Base-by-base conservation (phyloP, 2,329 filamentous ascomycete species). In the Tolypocladium paradoxum region DNA sequence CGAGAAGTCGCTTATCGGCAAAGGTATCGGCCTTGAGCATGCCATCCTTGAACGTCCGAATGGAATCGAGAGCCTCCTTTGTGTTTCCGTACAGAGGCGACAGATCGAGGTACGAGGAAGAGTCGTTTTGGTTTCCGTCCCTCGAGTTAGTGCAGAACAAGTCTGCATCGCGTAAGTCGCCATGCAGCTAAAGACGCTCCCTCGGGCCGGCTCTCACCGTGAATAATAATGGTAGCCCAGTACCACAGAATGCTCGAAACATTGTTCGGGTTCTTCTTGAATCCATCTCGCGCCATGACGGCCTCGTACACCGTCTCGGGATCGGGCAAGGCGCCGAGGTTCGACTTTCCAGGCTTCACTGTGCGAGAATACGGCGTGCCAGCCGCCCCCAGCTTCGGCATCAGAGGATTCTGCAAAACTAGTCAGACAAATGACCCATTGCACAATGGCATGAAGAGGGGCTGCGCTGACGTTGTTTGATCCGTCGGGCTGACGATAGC, bases 11-110 rank as follows among this genome's bases (percentile, higher is more conserved):
- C 67, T 83, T 83, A 62, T 90, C 85, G 3, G 84, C 81, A 58
- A 87, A 91, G 8, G 75, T 73, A 60, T 92, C 88, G 0, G 84
- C 76, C 72, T 91, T 90, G 59, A 91, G 71, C 64, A 77, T 81
- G 37, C 87, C 87, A 56, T 85, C 78, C 61, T 83, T 76, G 68
- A 87, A 87, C 0, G 84, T 88, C 49, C 85, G 75, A 67, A 90
- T 81, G 0, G 72, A 72, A 60, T 87, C 76, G 60, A 87, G 84
- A 64, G 85, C 81, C 18, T 76, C 73, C 63, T 84, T 79, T 57
- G 81, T 85, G 62, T 81, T 82, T 50, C 86, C 86, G 57, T 90
- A 90, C 1, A 90, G 72, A 1, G 85, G 85, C 0, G 84, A 81
- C 1, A 90, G 73, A 56, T 89, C 86, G 5, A 90, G 74, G 60